Conservation (phyloP, 148 eudicot species). For the Amaranthus cruentus region DNA sequence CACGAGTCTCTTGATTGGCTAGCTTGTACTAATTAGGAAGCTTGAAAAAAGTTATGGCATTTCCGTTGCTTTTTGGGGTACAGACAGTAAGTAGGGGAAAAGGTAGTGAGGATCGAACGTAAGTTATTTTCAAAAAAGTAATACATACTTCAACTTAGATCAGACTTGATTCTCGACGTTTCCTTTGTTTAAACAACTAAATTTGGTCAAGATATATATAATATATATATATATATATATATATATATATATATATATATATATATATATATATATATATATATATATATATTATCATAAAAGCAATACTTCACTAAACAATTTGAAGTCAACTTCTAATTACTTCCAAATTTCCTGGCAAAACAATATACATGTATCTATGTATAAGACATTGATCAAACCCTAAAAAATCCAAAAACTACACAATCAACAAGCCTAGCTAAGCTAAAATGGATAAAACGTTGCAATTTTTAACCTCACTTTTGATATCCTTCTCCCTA, state of each 20-base stretch:
- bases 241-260: too few relatives aligned
- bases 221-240: too few relatives aligned
- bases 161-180: neutral
- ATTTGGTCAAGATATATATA: slow-evolving; percentile 3
- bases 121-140: too few relatives aligned
- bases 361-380: neutral
- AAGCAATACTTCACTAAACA: neutral
- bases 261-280: neutral
- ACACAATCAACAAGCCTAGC: neutral
- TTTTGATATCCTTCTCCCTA: slow-evolving; percentile 1
- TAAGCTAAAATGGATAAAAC: slow-evolving; percentile 14
- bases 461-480: neutral
- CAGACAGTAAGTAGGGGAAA: too few relatives aligned
- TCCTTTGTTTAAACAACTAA: neutral
- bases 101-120: too few relatives aligned
- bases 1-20: too few relatives aligned
- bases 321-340: neutral
- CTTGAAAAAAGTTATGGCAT: neutral
- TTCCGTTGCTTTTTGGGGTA: neutral
- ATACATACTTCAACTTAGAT: too few relatives aligned
- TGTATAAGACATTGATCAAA: slow-evolving; percentile 2
- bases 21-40: neutral
- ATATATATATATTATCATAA: slow-evolving; percentile 1
- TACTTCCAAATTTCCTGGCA: neutral
- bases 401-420: neutral